Conservation (phyloP, 2,329 filamentous ascomycete species). For the Colletotrichum limetticola region DNA sequence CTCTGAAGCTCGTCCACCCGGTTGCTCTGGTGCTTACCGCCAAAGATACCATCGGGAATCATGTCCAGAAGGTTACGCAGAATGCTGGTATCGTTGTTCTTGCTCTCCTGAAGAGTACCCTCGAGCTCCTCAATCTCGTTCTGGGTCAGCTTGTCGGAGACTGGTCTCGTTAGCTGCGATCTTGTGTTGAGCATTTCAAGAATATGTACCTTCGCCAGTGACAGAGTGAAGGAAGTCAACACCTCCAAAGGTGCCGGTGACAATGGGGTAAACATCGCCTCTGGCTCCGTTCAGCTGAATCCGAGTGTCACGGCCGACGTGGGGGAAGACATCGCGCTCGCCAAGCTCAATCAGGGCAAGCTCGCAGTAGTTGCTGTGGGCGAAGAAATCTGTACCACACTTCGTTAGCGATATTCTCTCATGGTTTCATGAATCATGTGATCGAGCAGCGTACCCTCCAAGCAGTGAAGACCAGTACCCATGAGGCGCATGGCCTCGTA, state of each 20-base stretch:
- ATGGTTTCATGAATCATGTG: neutral
- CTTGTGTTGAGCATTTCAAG: neutral
- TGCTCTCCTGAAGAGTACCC: conserved; percentile 76
- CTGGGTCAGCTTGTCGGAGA: conserved; percentile 90
- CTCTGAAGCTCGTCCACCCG: conserved; percentile 84
- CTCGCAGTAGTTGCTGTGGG: conserved; percentile 94
- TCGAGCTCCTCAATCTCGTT: conserved; percentile 91
- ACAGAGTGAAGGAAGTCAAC: conserved; percentile 95
- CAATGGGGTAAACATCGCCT: conserved; percentile 78
- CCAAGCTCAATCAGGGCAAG: conserved; percentile 89
- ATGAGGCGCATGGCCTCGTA: conserved; percentile 88
- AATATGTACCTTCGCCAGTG: conserved; percentile 67
- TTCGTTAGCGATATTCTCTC: conserved; percentile 18
- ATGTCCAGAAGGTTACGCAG: conserved; percentile 84
- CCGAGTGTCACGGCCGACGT: conserved; percentile 81
- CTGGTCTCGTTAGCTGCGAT: conserved; percentile 48
- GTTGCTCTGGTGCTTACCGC: conserved; percentile 76
- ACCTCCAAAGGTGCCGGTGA: conserved; percentile 94
- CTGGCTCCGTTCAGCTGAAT: conserved; percentile 76
- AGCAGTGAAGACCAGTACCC: conserved; percentile 88
- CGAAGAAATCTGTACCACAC: conserved; percentile 76
- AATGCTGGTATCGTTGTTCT: conserved; percentile 75
- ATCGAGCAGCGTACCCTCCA: conserved; percentile 70
- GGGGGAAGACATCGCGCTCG: conserved; percentile 84
- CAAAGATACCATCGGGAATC: conserved; percentile 84